Base-by-base conservation (phyloP, 23 red algal genomes). In the Gracilaria gracilis region DNA sequence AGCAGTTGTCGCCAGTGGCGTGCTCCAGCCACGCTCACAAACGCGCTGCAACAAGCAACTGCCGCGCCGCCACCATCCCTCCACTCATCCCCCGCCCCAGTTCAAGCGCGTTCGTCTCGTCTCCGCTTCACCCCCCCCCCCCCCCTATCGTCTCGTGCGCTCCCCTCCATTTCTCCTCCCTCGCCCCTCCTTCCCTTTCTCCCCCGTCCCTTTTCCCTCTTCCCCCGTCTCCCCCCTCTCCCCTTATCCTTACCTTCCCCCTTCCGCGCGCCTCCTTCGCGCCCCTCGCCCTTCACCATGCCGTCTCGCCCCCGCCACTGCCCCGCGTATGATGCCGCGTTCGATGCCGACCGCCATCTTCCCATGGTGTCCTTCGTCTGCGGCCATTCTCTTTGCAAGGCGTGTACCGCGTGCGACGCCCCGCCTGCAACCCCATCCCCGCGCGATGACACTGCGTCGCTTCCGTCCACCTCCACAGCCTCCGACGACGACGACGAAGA, bases 321-420 rank as follows among this genome's bases (percentile, higher is more conserved):
- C 25, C 79, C 89, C 20, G 40, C 89, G 0, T 92, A 79, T 35
- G 48, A 61, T 35, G 62, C 54, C 61, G 23, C 59, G 4, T 92
- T 84, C 49, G 89, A 92, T 55, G 69, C 59, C 27, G 64, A 57
- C 67, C 32, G 57, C 31, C 77, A 78, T 33, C 50, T 79, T 28
- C 89, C 89, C 46, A 92, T 92, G 89, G 89, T 92, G 58, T 92
- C 89, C 47, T 79, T 92, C 69, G 89, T 84, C 32, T 92, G 89
- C 89, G 89, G 89, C n/a, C 89, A 92, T 31, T 84, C 79, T 27
- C 79, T 92, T 48, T 92, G 89, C 79, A 39, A 74, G 3, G 36
- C 24, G n/a, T 92, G 89, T 54, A 58, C 73, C 14, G 25, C 77
- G 12, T 24, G 24, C 23, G 70, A 70, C 36, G 40, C 82, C 6